Percentiles rank a stretch among this genome's conserved stretches.
Evolutionary conservation across 192 early-diverging fungal species (phyloP).

Genomic region (Geranomyces variabilis): DNA sequence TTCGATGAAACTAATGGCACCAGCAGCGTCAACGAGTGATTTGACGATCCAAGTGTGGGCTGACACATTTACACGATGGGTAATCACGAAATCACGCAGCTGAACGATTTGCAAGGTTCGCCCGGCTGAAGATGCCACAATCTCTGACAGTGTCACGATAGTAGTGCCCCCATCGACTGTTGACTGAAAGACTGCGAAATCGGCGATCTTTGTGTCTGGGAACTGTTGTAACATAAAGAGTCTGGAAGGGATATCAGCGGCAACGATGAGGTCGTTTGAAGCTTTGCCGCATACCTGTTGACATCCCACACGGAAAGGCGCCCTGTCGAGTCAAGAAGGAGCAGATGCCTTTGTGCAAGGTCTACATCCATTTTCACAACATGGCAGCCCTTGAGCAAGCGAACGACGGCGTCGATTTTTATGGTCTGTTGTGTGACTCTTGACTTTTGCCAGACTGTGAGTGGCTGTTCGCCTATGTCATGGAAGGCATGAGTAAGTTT

Average conservation of each 20-base stretch:
- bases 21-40: not conserved
- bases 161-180: not conserved
- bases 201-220: conserved; percentile 8
- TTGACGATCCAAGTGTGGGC: conserved; percentile 22
- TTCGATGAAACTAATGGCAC: not conserved
- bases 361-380: conserved; percentile 32
- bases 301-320: conserved; percentile 40
- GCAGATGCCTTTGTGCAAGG: conserved; percentile 17
- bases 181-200: conserved; percentile 15
- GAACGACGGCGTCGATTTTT: conserved; percentile 24
- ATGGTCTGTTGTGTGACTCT: conserved; percentile 9
- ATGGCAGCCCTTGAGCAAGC: conserved; percentile 8
- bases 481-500: not conserved
- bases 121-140: not conserved
- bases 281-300: conserved; percentile 19
- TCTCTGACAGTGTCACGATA: conserved; percentile 22
- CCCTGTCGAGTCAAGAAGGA: conserved; percentile 31
- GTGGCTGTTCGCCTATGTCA: conserved; percentile 24
- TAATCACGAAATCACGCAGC: conserved; percentile 21
- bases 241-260: conserved; percentile 1
- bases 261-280: no score
- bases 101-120: conserved; percentile 23
- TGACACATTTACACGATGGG: conserved; percentile 29
- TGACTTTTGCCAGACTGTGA: conserved; percentile 34
- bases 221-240: conserved; percentile 26